Percentiles rank a stretch among this genome's conserved stretches.
Conservation (phyloP, 169 alveolate species). For the Cystoisospora suis region DNA sequence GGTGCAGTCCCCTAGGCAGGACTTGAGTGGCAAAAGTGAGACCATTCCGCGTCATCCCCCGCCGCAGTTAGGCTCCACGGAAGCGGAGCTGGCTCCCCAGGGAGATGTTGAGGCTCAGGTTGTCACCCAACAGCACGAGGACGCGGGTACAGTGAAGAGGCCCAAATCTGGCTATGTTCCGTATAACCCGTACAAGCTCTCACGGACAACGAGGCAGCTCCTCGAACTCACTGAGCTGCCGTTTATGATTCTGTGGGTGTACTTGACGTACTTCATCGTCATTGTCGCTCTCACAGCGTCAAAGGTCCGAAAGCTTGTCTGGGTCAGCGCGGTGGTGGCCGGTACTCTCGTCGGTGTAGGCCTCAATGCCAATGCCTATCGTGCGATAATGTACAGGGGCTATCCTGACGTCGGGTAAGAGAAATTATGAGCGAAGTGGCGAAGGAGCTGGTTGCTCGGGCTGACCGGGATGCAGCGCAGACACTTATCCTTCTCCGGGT, state of each 20-base stretch:
- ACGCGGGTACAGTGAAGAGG: neutral
- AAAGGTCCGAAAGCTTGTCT: conserved; percentile 37
- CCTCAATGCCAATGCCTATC: conserved; percentile 68
- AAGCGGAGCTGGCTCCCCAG: neutral
- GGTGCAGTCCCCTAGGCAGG: no score
- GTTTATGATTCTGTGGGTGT: conserved; percentile 63
- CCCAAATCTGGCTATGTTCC: conserved; percentile 55
- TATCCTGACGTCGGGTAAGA: conserved; percentile 59
- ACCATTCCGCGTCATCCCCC: neutral
- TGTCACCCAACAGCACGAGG: no score
- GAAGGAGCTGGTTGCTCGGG: no score
- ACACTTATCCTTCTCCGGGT: no score
- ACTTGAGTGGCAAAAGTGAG: neutral
- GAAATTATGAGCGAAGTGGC: no score
- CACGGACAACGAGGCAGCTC: conserved; percentile 38
- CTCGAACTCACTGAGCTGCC: conserved; percentile 62
- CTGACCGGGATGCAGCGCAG: no score
- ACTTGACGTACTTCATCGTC: conserved; percentile 64
- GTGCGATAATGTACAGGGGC: conserved; percentile 55
- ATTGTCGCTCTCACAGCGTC: conserved; percentile 62
- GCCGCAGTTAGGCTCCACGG: neutral
- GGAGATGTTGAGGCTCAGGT: conserved; percentile 8
- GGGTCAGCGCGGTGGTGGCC: conserved; percentile 68
- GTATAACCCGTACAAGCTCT: conserved; percentile 52
- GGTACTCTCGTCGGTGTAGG: conserved; percentile 69